Base-by-base conservation (phyloP, 768 basidiomycete genomes). In the Mycena amicta region DNA sequence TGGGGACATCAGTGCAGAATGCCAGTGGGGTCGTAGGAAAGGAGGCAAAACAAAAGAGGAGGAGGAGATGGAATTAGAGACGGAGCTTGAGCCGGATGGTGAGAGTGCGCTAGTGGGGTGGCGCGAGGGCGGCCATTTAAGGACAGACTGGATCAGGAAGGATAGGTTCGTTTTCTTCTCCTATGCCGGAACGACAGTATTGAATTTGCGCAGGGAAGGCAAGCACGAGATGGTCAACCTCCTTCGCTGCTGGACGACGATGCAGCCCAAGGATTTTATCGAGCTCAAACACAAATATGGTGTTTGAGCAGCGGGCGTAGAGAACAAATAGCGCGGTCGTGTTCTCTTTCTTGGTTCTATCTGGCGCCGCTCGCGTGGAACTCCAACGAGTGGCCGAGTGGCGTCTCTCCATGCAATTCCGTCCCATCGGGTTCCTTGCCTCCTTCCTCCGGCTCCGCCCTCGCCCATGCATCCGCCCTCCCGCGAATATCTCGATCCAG, bases 61-160 rank as follows among this genome's bases (percentile, higher is more conserved):
- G 68, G 71, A 65, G 23, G 54, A 69, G 50, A 63, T 66, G 56
- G 70, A 74, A 33, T 55, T 63, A 40, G 71, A 75, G 52, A 13
- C 47, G 25, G 25, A 28, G 47, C n/a, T n/a, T n/a, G n/a, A n/a
- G n/a, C n/a, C 47, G 47, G 47, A 49, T 49, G 43, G 43, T 23
- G 47, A 49, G n/a, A 28, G 25, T 28, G 22, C 26, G 27, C 65
- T 84, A 53, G 70, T 75, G 61, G 76, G 68, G 52, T 88, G 87
- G 87, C 72, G 72, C 62, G 77, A 81, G 62, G 78, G 76, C 29
- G 87, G 86, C 5, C 66, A 68, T 61, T 66, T 76, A 60, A 77
- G 77, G 64, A 71, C 70, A 52, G 87, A 88, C 64, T 88, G 87
- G 87, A 70, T 76, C 37, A 81, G 77, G 70, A 82, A 81, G 67